phyloP scores from a whole-genome alignment of 2,329 filamentous ascomycete species.

The Chaetomium sp. region DNA sequence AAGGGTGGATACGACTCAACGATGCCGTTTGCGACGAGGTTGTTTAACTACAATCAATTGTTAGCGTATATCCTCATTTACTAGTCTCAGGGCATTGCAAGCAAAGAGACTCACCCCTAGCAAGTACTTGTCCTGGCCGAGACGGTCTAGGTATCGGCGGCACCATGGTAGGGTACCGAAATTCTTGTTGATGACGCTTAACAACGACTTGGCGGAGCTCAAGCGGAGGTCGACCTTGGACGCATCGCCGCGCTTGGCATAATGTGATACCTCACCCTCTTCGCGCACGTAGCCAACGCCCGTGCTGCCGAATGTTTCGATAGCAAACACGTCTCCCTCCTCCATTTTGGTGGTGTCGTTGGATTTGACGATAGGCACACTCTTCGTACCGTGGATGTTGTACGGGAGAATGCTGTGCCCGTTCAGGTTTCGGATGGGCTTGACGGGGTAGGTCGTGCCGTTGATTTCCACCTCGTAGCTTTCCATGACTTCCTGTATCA shows the following conservation, averaged over 20 bases:
- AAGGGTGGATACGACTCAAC: conserved; percentile 88
- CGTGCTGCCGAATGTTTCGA: conserved; percentile 92
- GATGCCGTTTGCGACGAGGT: conserved; percentile 72
- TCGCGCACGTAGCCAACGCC: conserved; percentile 83
- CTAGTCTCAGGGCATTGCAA: neutral
- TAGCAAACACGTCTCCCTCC: conserved; percentile 90
- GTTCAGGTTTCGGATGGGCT: conserved; percentile 79
- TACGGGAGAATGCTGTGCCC: conserved; percentile 87
- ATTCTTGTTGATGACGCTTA: conserved; percentile 91
- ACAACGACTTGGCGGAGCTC: conserved; percentile 74
- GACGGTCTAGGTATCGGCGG: conserved; percentile 79
- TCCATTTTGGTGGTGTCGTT: conserved; percentile 93
- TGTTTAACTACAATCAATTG: conserved; percentile 61
- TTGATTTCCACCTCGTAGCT: conserved; percentile 83
- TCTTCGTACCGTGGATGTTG: conserved; percentile 88
- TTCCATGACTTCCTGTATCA: conserved; percentile 89
- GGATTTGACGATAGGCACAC: conserved; percentile 87
- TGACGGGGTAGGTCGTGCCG: conserved; percentile 71
- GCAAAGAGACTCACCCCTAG: conserved; percentile 58
- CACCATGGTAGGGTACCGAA: conserved; percentile 91
- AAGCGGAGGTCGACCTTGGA: conserved; percentile 70
- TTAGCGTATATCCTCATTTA: neutral
- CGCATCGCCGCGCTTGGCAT: conserved; percentile 67
- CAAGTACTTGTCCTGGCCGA: conserved; percentile 93
- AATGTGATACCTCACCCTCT: conserved; percentile 86